A percentile compares a stretch with the other conserved stretches of the same genome.
These are phyloP conservation scores for Kappamyces sp. DNA, from an alignment of 192 early-diverging fungal genomes.

Conservation along the genomic window DNA sequence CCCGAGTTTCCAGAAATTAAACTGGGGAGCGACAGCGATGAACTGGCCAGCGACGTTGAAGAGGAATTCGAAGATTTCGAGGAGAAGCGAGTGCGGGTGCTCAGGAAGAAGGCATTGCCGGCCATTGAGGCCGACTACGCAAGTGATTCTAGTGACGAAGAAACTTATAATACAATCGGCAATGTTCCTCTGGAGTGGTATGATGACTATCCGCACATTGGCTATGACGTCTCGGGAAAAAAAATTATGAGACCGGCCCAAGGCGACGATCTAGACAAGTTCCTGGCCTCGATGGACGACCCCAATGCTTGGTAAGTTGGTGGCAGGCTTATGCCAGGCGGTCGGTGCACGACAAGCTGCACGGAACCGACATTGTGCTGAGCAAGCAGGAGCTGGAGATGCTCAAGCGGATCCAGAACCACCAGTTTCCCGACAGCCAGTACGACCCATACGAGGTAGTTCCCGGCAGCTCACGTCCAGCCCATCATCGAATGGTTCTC, in stretches of 20 bases:
- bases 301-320: slow-evolving; percentile 73
- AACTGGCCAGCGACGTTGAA: slow-evolving; percentile 5
- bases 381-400: slow-evolving; percentile 89
- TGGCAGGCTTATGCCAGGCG: slow-evolving; percentile 26
- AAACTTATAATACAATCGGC: slow-evolving; percentile 85
- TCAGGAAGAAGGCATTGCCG: slow-evolving; percentile 35
- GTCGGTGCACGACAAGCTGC: slow-evolving; percentile 75
- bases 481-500: slow-evolving; percentile 95
- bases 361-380: slow-evolving; percentile 78
- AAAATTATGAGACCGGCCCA: slow-evolving; percentile 81
- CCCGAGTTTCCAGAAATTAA: slow-evolving; percentile 18
- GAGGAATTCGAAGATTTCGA: slow-evolving; percentile 14
- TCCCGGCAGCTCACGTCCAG: slow-evolving; percentile 24
- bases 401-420: slow-evolving; percentile 79
- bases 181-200: slow-evolving; percentile 98
- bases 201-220: slow-evolving; percentile 92
- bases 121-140: slow-evolving; percentile 93
- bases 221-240: slow-evolving; percentile 92
- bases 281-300: slow-evolving; percentile 87
- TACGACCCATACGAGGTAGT: slow-evolving; percentile 75
- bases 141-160: slow-evolving; percentile 88
- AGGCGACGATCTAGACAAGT: slow-evolving; percentile 90
- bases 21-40: slow-evolving; percentile 17
- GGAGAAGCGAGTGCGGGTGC: slow-evolving; percentile 11
- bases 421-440: slow-evolving; percentile 72